Conservation (phyloP, 2,329 filamentous ascomycete genomes). For the Apiospora aurea region DNA sequence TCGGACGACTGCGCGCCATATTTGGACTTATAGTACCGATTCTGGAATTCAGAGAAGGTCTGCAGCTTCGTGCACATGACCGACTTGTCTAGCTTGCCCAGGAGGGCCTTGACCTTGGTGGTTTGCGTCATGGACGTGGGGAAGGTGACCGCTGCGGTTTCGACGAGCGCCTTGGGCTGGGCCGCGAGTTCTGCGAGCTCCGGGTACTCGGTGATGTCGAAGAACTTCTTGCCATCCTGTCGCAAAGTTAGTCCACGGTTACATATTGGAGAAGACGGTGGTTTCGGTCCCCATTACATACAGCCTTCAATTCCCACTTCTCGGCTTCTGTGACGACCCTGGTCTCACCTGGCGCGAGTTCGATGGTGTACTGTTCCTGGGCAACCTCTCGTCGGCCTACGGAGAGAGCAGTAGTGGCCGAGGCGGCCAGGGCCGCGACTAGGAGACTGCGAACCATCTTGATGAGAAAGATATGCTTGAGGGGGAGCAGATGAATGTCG, state of each 20-base stretch:
- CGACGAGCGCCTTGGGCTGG: constrained; percentile 41
- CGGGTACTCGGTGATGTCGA: constrained; percentile 75
- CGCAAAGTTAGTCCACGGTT: constrained; percentile 10
- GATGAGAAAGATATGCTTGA: not conserved
- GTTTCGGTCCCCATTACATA: constrained; percentile 45
- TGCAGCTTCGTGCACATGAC: constrained; percentile 73
- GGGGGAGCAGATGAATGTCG: not conserved
- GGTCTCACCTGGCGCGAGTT: constrained; percentile 71
- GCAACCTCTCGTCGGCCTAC: constrained; percentile 31
- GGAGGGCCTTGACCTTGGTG: constrained; percentile 62
- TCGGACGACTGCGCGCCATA: constrained; percentile 75
- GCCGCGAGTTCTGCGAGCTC: constrained; percentile 56
- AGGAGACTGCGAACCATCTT: constrained; percentile 35
- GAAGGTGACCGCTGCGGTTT: constrained; percentile 55
- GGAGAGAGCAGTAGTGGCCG: constrained; percentile 32
- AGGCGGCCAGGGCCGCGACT: constrained; percentile 35
- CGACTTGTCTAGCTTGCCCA: constrained; percentile 65
- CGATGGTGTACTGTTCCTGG: constrained; percentile 50
- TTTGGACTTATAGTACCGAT: constrained; percentile 69
- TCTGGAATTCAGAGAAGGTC: constrained; percentile 71
- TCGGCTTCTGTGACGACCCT: constrained; percentile 76
- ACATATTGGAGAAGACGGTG: not conserved
- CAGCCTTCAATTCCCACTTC: constrained; percentile 74
- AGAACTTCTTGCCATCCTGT: constrained; percentile 75
- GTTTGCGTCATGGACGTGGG: constrained; percentile 66